phyloP scores from a whole-genome alignment of 805 yeast species.

The Yarrowia bubula region DNA sequence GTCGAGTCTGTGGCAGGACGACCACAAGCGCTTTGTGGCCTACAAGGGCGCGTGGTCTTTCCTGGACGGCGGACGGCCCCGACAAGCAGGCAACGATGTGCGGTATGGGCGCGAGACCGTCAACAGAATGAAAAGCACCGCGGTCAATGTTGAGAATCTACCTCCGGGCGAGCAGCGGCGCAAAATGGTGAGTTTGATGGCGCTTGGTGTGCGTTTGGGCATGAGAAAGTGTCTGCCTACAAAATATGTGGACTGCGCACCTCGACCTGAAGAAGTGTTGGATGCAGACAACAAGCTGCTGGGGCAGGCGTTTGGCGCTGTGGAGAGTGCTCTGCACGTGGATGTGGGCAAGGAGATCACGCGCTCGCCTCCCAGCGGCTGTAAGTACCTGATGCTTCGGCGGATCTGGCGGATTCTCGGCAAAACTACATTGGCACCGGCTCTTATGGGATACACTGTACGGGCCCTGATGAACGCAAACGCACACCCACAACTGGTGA shows the following conservation, averaged over 20 bases:
- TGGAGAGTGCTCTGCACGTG: slow-evolving; percentile 1
- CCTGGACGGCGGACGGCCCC: slow-evolving; percentile 8
- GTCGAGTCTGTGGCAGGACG: slow-evolving; percentile 2
- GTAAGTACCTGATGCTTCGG: background rate
- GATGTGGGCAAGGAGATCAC: background rate
- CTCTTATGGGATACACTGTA: background rate
- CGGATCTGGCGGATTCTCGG: slow-evolving; percentile 22
- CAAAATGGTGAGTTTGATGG: slow-evolving; percentile 6
- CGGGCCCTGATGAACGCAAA: background rate
- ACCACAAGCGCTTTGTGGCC: slow-evolving; percentile 20
- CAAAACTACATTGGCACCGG: background rate
- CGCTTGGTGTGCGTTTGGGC: background rate
- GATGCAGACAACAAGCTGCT: background rate
- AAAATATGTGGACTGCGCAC: background rate
- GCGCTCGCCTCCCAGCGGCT: background rate
- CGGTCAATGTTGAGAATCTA: background rate
- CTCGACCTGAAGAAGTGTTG: background rate
- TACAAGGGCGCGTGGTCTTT: slow-evolving; percentile 13
- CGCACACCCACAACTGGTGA: slow-evolving; percentile 3
- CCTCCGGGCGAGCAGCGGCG: background rate
- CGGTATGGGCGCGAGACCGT: background rate
- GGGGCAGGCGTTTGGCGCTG: slow-evolving; percentile 8
- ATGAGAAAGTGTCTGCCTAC: background rate
- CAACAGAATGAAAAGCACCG: background rate
- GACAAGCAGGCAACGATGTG: slow-evolving; percentile 5